Evolutionary conservation across 495 filamentous ascomycete species (phyloP).

Genomic region (Hypoxylon lienhwacheense): DNA sequence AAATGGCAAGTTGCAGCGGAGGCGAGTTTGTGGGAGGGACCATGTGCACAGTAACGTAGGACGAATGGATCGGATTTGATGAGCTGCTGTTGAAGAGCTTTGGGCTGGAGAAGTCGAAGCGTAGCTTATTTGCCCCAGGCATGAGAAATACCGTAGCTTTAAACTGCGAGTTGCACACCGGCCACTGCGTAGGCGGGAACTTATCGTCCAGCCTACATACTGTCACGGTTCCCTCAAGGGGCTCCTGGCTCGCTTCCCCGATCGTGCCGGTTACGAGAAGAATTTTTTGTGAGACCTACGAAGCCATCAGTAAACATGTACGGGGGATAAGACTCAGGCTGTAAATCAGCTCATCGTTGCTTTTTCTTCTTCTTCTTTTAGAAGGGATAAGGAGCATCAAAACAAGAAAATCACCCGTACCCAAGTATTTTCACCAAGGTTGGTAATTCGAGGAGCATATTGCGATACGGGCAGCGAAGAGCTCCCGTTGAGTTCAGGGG

Average conservation of each 20-base stretch:
- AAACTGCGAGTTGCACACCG: constrained; percentile 82
- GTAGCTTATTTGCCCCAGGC: constrained; percentile 81
- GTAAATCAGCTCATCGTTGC: background rate
- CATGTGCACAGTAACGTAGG: constrained; percentile 80
- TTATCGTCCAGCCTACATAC: constrained; percentile 80
- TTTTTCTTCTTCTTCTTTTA: too few species aligned
- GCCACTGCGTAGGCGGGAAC: constrained; percentile 80
- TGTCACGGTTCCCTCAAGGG: constrained; percentile 76
- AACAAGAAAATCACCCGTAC: constrained; percentile 50
- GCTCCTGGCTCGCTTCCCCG: constrained; percentile 68
- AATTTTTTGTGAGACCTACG: constrained; percentile 85
- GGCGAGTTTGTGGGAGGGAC: constrained; percentile 74
- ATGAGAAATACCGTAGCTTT: constrained; percentile 86
- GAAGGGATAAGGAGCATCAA: too few species aligned
- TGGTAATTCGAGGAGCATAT: constrained; percentile 75
- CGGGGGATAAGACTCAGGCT: background rate
- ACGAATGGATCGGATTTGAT: constrained; percentile 71
- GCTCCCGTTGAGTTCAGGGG: constrained; percentile 58
- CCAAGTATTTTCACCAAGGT: constrained; percentile 79
- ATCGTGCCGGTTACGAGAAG: constrained; percentile 78
- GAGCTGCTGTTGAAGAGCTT: constrained; percentile 71
- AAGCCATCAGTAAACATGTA: constrained; percentile 14
- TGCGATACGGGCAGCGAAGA: constrained; percentile 64
- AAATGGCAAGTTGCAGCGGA: constrained; percentile 80
- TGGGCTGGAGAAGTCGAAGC: constrained; percentile 82